Evolutionary conservation across 495 filamentous ascomycete species (phyloP).

Genomic region (Peziza echinospora): DNA sequence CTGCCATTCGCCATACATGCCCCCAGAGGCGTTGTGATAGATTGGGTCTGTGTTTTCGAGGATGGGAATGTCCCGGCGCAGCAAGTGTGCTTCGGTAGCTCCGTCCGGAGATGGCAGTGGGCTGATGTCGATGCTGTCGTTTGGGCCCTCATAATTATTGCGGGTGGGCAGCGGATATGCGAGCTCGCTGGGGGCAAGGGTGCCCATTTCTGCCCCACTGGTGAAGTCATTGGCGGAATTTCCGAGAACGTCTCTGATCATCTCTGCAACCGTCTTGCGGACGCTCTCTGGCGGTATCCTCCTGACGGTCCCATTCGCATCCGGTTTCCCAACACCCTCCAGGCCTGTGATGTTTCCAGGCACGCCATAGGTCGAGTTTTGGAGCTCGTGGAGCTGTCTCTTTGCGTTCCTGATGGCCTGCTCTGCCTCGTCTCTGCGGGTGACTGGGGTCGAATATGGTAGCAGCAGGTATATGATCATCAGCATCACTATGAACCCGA

Average conservation of each 20-base stretch:
- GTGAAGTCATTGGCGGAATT: slow-evolving; percentile 3
- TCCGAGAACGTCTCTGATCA: slow-evolving; percentile 9
- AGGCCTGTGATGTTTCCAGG: slow-evolving; percentile 18
- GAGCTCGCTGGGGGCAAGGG: neutral
- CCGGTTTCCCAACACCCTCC: slow-evolving; percentile 1
- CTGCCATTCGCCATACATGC: slow-evolving; percentile 12
- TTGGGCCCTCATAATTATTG: no score
- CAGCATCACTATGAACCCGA: slow-evolving; percentile 12
- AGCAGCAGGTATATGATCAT: slow-evolving; percentile 16
- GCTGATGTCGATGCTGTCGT: no score
- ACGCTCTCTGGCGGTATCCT: slow-evolving; percentile 12
- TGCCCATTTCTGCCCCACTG: slow-evolving; percentile 1
- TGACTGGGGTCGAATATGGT: slow-evolving; percentile 11
- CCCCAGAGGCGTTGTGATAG: slow-evolving; percentile 12
- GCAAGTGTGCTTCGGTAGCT: neutral
- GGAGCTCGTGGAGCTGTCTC: slow-evolving; percentile 9
- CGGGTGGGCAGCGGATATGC: neutral
- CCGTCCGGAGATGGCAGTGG: neutral
- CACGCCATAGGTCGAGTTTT: slow-evolving; percentile 16
- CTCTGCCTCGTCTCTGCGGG: slow-evolving; percentile 10
- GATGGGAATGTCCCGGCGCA: neutral
- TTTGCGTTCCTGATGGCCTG: slow-evolving; percentile 13
- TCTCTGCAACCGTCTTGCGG: slow-evolving; percentile 5
- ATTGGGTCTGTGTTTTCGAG: slow-evolving; percentile 3
- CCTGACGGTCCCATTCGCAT: neutral